A percentile compares a stretch with the other conserved stretches of the same genome.
phyloP scores from a whole-genome alignment of 345 rosid species.

The Populus tremula region DNA sequence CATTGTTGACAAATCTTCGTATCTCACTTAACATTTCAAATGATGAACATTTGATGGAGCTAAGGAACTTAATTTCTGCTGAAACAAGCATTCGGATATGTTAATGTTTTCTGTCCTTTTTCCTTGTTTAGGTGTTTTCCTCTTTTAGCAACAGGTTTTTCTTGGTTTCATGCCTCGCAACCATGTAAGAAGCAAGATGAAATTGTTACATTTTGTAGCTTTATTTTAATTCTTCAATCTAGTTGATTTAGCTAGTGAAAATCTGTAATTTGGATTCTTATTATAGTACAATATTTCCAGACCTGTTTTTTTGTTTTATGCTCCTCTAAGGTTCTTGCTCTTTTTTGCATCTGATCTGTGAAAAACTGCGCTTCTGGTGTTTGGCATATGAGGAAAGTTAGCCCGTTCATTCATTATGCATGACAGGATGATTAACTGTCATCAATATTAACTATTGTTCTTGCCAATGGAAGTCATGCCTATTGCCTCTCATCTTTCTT shows the following conservation, averaged over 20 bases:
- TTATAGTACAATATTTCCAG: slow-evolving; percentile 11
- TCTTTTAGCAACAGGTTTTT: not conserved
- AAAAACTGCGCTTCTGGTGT: not conserved
- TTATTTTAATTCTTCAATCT: slow-evolving; percentile 23
- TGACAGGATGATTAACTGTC: not conserved
- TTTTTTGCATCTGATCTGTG: not conserved
- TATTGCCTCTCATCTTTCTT: not conserved
- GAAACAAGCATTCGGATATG: slow-evolving; percentile 8
- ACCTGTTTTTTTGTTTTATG: slow-evolving; percentile 9
- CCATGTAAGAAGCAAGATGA: slow-evolving; percentile 11
- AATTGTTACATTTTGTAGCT: slow-evolving; percentile 24
- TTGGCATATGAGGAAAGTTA: not conserved
- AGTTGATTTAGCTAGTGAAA: slow-evolving; percentile 22
- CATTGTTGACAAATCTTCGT: slow-evolving; percentile 69
- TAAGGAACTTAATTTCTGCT: slow-evolving; percentile 18
- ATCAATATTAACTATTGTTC: not conserved
- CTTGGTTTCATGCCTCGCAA: not conserved
- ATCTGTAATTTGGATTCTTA: slow-evolving; percentile 24
- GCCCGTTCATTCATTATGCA: not conserved
- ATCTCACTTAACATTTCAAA: slow-evolving; percentile 60
- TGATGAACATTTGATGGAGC: slow-evolving; percentile 75
- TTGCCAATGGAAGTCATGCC: not conserved
- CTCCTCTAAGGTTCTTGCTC: not conserved
- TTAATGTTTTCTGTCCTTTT: not conserved
- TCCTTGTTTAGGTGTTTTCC: not conserved